These are phyloP conservation scores for Cutaneotrichosporon sp. DNA, from an alignment of 1,284 basidiomycete genomes.

Conservation along the genomic window DNA sequence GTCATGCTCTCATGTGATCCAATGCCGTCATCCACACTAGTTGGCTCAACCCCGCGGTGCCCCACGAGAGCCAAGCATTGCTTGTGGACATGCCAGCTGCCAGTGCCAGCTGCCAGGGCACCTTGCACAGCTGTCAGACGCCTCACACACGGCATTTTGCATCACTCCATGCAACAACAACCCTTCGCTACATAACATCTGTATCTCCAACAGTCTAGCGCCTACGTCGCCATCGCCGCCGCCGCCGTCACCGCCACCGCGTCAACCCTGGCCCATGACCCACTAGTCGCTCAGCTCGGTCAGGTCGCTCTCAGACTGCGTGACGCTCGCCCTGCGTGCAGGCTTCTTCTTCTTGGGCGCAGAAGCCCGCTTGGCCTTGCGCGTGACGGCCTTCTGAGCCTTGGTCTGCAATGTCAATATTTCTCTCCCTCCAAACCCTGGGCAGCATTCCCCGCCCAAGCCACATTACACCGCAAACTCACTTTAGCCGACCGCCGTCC, in stretches of 20 bases:
- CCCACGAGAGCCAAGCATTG: no score
- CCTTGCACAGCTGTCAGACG: no score
- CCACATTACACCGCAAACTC: conserved; percentile 16
- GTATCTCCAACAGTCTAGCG: background rate
- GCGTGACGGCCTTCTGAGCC: conserved; percentile 40
- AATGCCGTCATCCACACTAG: no score
- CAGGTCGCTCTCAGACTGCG: conserved; percentile 14
- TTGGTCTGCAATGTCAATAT: conserved; percentile 32
- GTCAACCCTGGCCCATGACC: no score
- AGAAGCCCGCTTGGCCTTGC: conserved; percentile 8
- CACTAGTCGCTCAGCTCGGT: conserved; percentile 10
- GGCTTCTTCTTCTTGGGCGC: conserved; percentile 8
- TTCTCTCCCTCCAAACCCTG: background rate
- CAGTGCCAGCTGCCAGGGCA: no score
- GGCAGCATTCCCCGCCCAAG: background rate
- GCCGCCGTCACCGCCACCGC: background rate
- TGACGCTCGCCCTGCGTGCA: background rate
- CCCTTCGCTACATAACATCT: background rate
- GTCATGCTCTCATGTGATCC: no score
- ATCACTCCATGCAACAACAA: no score
- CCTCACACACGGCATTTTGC: no score
- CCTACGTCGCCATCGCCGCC: background rate
- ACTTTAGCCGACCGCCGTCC: conserved; percentile 49
- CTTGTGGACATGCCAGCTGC: no score
- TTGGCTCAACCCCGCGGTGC: no score